These are phyloP conservation scores for Lepidium didymum DNA, from an alignment of 345 rosid genomes.

Conservation along the genomic window DNA sequence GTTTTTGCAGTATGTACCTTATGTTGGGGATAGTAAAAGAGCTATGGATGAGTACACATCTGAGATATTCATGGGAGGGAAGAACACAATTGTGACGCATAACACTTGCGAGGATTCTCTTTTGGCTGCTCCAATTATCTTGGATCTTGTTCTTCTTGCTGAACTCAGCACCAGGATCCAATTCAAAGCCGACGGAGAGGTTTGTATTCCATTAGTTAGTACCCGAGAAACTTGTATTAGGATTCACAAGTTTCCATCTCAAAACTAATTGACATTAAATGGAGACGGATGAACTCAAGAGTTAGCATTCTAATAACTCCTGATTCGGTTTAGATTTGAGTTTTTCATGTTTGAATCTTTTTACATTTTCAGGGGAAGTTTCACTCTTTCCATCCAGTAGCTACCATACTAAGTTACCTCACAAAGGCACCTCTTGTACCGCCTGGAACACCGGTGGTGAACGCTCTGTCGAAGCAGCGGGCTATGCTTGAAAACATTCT, in stretches of 20 bases:
- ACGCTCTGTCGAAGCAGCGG: conserved; percentile 90
- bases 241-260: too few relatives aligned
- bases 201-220: conserved; percentile 15
- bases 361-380: conserved; percentile 60
- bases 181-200: conserved; percentile 89
- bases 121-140: conserved; percentile 93
- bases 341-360: not conserved
- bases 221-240: not conserved
- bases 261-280: too few relatives aligned
- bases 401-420: conserved; percentile 94
- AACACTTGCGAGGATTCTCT: conserved; percentile 96
- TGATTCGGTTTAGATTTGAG: not conserved
- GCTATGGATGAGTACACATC: conserved; percentile 99
- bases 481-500: conserved; percentile 97
- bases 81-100: conserved; percentile 84
- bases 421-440: conserved; percentile 94
- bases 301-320: too few relatives aligned
- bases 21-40: conserved; percentile 91
- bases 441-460: conserved; percentile 92
- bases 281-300: too few relatives aligned
- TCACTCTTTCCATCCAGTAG: conserved; percentile 97
- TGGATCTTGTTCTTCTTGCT: conserved; percentile 92
- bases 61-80: conserved; percentile 98
- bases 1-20: conserved; percentile 68
- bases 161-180: conserved; percentile 96